These are phyloP conservation scores for Cryptococcus sp. DNA, from an alignment of 1,284 basidiomycete genomes.

Conservation along the genomic window DNA sequence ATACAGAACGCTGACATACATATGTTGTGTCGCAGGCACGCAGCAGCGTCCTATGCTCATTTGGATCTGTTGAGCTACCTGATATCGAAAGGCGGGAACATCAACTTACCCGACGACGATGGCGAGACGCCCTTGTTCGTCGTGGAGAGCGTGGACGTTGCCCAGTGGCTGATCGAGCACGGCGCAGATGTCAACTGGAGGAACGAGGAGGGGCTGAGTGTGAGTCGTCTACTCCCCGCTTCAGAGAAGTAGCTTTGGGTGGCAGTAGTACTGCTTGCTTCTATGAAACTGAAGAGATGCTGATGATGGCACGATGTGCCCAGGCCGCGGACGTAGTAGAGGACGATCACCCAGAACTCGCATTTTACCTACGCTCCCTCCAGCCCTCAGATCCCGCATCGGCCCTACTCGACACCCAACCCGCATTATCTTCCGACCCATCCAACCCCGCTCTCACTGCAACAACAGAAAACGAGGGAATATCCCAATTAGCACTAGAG, in stretches of 20 bases:
- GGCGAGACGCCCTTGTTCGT: constrained; percentile 89
- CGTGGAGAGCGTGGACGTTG: constrained; percentile 78
- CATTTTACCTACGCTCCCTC: constrained; percentile 65
- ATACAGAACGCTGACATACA: too few relatives aligned
- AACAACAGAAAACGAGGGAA: constrained; percentile 37
- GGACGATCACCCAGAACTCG: constrained; percentile 78
- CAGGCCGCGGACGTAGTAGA: constrained; percentile 73
- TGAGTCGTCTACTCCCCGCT: constrained; percentile 52
- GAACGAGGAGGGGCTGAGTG: constrained; percentile 75
- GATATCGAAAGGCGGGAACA: constrained; percentile 75
- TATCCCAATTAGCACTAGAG: constrained; percentile 70
- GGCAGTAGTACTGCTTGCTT: too few relatives aligned
- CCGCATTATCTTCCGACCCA: constrained; percentile 2
- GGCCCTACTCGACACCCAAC: constrained; percentile 9
- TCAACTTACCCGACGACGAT: constrained; percentile 81
- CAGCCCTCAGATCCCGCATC: constrained; percentile 35
- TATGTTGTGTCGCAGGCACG: constrained; percentile 63
- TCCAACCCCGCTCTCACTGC: neutral
- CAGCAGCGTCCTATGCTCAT: constrained; percentile 90
- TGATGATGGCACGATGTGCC: neutral
- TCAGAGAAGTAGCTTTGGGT: too few relatives aligned
- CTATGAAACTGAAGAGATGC: neutral
- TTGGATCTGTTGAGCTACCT: constrained; percentile 75
- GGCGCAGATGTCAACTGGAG: constrained; percentile 68
- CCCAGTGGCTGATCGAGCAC: constrained; percentile 72